phyloP scores from a whole-genome alignment of 2,329 filamentous ascomycete species.

The Pseudogymnoascus sp. region DNA sequence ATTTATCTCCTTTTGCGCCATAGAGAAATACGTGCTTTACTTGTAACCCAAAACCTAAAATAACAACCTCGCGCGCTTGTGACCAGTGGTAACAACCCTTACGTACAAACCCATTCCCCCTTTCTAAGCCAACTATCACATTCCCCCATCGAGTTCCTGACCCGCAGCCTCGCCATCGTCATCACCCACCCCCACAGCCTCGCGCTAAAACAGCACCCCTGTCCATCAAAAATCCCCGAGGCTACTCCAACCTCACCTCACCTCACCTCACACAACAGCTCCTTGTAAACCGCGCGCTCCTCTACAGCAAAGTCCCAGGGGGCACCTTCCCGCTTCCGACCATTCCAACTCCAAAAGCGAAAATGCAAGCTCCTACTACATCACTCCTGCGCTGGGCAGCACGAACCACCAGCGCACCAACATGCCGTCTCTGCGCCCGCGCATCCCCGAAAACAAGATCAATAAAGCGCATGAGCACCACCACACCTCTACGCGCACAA shows the following conservation, averaged over 20 bases:
- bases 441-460: not conserved
- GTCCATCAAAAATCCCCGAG: not conserved
- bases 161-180: not conserved
- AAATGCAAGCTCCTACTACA: not conserved
- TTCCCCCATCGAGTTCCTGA: not conserved
- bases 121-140: not conserved
- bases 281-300: no score
- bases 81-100: not conserved
- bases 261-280: not conserved
- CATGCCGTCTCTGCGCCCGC: not conserved
- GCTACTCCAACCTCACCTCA: not conserved
- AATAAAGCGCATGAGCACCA: not conserved
- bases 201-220: not conserved
- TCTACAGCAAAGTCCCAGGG: not conserved
- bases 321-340: not conserved
- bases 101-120: not conserved
- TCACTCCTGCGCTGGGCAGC: not conserved
- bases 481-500: not conserved
- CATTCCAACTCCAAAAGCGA: no score
- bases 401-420: not conserved
- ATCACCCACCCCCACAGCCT: not conserved
- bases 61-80: not conserved
- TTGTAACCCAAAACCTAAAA: not conserved
- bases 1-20: not conserved
- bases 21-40: no score